A percentile compares a stretch with the other conserved stretches of the same genome.
Conservation (phyloP, 2,329 filamentous ascomycete species). For the Clonostachys rosea region DNA sequence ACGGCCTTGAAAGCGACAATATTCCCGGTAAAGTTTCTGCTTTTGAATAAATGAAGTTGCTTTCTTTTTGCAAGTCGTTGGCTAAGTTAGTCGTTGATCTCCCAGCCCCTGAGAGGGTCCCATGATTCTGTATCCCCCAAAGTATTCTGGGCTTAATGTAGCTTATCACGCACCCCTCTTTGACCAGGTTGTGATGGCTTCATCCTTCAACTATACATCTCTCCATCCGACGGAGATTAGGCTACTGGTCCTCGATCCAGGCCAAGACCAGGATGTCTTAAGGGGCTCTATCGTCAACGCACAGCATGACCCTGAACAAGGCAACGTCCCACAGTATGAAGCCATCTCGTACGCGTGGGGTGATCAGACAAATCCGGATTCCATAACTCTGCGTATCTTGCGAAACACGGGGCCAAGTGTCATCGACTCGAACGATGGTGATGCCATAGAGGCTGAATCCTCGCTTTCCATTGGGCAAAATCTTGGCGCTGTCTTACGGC, state of each 20-base stretch:
- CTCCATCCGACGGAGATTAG: not conserved
- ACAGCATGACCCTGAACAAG: not conserved
- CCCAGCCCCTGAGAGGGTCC: too few species aligned
- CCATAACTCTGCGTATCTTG: not conserved
- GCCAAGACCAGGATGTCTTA: not conserved
- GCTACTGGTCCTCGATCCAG: not conserved
- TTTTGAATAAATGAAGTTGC: not conserved
- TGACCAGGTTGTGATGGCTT: not conserved
- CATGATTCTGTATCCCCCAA: too few species aligned
- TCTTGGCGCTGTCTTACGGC: slow-evolving; percentile 1
- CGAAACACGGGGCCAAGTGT: not conserved
- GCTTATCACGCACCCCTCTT: too few species aligned
- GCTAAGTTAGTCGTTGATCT: too few species aligned
- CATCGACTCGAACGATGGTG: not conserved
- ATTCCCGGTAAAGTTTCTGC: not conserved
- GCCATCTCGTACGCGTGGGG: slow-evolving; percentile 3
- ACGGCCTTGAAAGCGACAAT: not conserved
- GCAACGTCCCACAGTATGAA: slow-evolving; percentile 1
- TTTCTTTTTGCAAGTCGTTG: too few species aligned
- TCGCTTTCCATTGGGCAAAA: not conserved
- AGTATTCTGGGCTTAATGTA: too few species aligned
- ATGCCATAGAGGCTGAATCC: not conserved
- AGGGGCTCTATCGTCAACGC: not conserved
- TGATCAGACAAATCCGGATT: not conserved
- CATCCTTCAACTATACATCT: not conserved